Evolutionary conservation across 2,329 filamentous ascomycete species (phyloP).

Genomic region (Penicillium fuscoglaucum): DNA sequence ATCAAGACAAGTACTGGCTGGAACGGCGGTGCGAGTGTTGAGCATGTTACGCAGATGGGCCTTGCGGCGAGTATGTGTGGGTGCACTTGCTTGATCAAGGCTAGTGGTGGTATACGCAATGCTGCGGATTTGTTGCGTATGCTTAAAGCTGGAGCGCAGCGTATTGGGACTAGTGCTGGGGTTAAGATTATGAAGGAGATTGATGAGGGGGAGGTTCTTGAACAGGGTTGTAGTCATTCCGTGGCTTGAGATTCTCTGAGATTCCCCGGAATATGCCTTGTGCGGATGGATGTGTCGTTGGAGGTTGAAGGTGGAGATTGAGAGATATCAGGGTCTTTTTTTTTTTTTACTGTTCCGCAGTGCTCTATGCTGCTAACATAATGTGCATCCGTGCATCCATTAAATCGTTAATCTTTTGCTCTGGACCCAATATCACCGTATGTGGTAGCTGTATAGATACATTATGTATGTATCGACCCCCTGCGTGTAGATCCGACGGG

Average conservation of each 20-base stretch:
- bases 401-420: not conserved
- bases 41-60: constrained; percentile 57
- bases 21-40: constrained; percentile 55
- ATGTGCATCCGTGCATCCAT: not conserved
- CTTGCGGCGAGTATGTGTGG: constrained; percentile 48
- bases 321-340: not conserved
- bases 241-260: constrained; percentile 7
- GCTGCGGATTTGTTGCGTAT: constrained; percentile 54
- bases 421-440: not conserved
- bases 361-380: not conserved
- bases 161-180: constrained; percentile 58
- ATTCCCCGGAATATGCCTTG: not conserved
- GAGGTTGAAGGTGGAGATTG: not conserved
- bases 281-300: not conserved
- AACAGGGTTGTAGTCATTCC: constrained; percentile 23
- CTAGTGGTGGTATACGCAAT: constrained; percentile 57
- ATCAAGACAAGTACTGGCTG: constrained; percentile 64
- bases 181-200: constrained; percentile 55
- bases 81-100: constrained; percentile 54
- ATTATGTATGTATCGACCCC: not conserved
- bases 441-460: not conserved
- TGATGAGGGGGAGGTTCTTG: constrained; percentile 21
- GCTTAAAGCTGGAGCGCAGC: constrained; percentile 57
- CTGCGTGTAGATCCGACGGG: not conserved
- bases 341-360: not conserved